phyloP scores from a whole-genome alignment of 73 alveolate genomes.

The Paramecium biaurelia region DNA sequence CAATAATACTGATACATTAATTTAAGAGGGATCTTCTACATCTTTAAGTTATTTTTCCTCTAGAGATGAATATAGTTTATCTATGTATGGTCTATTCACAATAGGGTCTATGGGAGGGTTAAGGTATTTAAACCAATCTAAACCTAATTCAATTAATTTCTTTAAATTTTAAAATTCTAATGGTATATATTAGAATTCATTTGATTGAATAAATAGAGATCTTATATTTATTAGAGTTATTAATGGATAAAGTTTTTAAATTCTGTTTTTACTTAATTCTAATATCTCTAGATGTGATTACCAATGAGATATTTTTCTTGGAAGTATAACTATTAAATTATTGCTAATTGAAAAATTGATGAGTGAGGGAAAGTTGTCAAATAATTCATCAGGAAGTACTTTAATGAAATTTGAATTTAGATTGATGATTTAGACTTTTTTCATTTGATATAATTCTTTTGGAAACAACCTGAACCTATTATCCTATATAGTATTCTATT shows the following conservation, averaged over 20 bases:
- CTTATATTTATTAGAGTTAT: not conserved
- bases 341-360: slow-evolving; percentile 34
- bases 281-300: not conserved
- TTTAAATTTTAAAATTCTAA: not conserved
- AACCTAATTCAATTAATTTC: slow-evolving; percentile 49
- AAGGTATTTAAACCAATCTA: slow-evolving; percentile 63
- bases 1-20: not conserved
- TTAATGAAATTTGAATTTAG: slow-evolving; percentile 52
- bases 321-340: slow-evolving; percentile 23
- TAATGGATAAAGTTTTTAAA: slow-evolving; percentile 3
- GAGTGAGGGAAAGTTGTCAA: not conserved
- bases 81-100: not conserved
- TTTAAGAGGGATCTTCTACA: not conserved
- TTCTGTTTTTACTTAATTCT: slow-evolving; percentile 54
- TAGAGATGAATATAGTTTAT: not conserved
- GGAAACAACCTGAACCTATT: slow-evolving; percentile 57
- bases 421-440: slow-evolving; percentile 7
- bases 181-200: slow-evolving; percentile 55
- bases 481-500: not conserved
- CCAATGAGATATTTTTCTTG: slow-evolving; percentile 31
- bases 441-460: slow-evolving; percentile 49
- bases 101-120: slow-evolving; percentile 48
- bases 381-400: slow-evolving; percentile 24
- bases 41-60: not conserved
- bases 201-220: slow-evolving; percentile 8